Base-by-base conservation (phyloP, 1,139 yeast genomes). In the Kodamaea fungicola region DNA sequence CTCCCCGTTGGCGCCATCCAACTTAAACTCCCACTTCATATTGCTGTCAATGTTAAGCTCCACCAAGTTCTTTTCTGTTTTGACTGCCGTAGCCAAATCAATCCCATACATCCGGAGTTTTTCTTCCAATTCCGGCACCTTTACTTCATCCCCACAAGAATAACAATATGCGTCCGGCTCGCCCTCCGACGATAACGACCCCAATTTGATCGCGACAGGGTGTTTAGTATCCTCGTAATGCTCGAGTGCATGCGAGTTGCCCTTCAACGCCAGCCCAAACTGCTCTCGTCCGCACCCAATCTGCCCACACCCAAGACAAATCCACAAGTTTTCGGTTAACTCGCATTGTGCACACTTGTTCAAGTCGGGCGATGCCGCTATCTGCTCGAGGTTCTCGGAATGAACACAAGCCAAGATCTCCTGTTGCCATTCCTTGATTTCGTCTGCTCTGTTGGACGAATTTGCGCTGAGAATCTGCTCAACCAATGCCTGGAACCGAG, bases 21-120 rank as follows among this genome's bases (percentile, higher is more conserved):
- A 76, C 42, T 79, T 78, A 59, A 94, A 92, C 45, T 90, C 95
- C 97, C 97, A 94, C 50, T 83, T 84, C 62, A 88, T 57, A 57
- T 92, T 92, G 55, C 90, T 97, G 55, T 90, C 97, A 39, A 92
- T 76, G 60, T 94, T 95, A 44, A 92, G 63, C 56, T 92, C 98
- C 2, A 90, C 78, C 52, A 94, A 67, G 25, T 83, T 82, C 62
- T 89, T 90, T 56, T 92, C 99, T 0, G 95, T 86, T 47, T 80
- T 83, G 16, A 62, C 63, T 7, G 72, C 61, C 2, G 56, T 61
- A 1, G 75, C 66, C 33, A 88, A 62, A 54, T 87, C 83, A 42
- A 92, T 85, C 1, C 88, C 90, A 65, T 76, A 87, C 2, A 73
- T 73, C 5, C 59, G 55, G 40, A 92, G 65, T 24, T 72, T 73